Evolutionary conservation across 2,329 filamentous ascomycete species (phyloP).

Genomic region (Colletotrichum trifolii): DNA sequence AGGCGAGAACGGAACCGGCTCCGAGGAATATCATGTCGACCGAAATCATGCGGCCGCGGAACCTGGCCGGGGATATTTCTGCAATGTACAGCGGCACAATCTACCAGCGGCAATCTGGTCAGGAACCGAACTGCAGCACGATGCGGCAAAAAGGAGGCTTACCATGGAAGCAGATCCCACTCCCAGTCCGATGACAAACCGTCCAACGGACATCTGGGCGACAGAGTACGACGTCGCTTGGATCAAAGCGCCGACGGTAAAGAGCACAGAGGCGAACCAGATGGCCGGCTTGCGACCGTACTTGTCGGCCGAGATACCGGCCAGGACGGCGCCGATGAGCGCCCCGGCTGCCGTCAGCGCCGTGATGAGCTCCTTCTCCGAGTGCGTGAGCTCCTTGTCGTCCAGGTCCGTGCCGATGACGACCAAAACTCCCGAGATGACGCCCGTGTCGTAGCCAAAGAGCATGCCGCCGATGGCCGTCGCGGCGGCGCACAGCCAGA

Average conservation of each 20-base stretch:
- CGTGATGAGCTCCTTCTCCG: conserved; percentile 46
- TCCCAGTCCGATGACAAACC: conserved; percentile 49
- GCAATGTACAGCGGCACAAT: conserved; percentile 40
- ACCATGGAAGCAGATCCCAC: conserved; percentile 55
- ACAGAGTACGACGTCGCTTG: conserved; percentile 38
- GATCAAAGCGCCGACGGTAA: conserved; percentile 39
- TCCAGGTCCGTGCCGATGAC: conserved; percentile 54
- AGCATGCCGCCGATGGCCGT: conserved; percentile 43
- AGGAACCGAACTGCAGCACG: fast-evolving
- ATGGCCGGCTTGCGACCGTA: conserved; percentile 36
- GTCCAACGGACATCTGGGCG: conserved; percentile 39
- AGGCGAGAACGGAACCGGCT: conserved; percentile 38
- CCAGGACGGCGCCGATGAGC: conserved; percentile 39
- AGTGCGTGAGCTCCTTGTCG: conserved; percentile 64
- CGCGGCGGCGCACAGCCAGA: conserved; percentile 43
- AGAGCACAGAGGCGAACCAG: conserved; percentile 33
- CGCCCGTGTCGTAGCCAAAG: conserved; percentile 58
- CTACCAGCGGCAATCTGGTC: background rate
- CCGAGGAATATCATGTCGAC: conserved; percentile 40
- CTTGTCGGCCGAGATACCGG: conserved; percentile 40
- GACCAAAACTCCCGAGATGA: conserved; percentile 60
- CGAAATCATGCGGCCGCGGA: conserved; percentile 41
- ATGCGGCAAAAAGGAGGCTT: conserved; percentile 28
- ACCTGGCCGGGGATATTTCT: conserved; percentile 40
- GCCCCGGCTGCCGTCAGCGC: conserved; percentile 39